Percentiles rank a stretch among this genome's conserved stretches.
Evolutionary conservation across 305 asterid genomes (phyloP).

Genomic region (Fraxinus sp.): DNA sequence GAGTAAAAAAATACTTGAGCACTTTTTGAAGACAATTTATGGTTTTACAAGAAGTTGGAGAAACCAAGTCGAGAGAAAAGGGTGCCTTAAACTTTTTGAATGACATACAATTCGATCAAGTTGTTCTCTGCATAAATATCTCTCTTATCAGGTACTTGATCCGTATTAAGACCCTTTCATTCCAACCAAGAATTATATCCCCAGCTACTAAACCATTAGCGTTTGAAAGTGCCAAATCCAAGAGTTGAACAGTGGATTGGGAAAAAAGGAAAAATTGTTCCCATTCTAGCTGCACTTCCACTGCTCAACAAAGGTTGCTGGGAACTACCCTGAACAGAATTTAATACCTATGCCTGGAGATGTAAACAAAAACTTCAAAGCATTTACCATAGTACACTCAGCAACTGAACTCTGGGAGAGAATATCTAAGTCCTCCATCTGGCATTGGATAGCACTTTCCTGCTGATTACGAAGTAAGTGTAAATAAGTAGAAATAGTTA

Average conservation of each 20-base stretch:
- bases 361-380: slow-evolving; percentile 15
- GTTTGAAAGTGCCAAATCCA: slow-evolving; percentile 21
- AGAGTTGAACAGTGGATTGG: slow-evolving; percentile 16
- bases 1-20: slow-evolving; percentile 14
- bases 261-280: not conserved
- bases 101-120: not conserved
- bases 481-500: slow-evolving; percentile 16
- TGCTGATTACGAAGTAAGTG: slow-evolving; percentile 36
- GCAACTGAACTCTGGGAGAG: slow-evolving; percentile 47
- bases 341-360: slow-evolving; percentile 21
- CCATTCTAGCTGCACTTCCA: slow-evolving; percentile 19
- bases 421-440: slow-evolving; percentile 36
- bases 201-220: slow-evolving; percentile 17
- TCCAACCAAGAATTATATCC: slow-evolving; percentile 5
- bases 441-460: slow-evolving; percentile 39
- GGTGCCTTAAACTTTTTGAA: slow-evolving; percentile 12
- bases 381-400: slow-evolving; percentile 48
- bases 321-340: slow-evolving; percentile 14
- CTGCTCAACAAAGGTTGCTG: slow-evolving; percentile 6
- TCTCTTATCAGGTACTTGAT: not conserved
- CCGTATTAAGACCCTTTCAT: not conserved
- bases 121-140: not conserved
- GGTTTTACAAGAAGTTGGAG: slow-evolving; percentile 4
- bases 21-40: slow-evolving; percentile 1
- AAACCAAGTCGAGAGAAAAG: not conserved